Percentiles rank a stretch among this genome's conserved stretches.
These are phyloP conservation scores for Alternaria sp. DNA, from an alignment of 2,329 filamentous ascomycete species.

Conservation along the genomic window DNA sequence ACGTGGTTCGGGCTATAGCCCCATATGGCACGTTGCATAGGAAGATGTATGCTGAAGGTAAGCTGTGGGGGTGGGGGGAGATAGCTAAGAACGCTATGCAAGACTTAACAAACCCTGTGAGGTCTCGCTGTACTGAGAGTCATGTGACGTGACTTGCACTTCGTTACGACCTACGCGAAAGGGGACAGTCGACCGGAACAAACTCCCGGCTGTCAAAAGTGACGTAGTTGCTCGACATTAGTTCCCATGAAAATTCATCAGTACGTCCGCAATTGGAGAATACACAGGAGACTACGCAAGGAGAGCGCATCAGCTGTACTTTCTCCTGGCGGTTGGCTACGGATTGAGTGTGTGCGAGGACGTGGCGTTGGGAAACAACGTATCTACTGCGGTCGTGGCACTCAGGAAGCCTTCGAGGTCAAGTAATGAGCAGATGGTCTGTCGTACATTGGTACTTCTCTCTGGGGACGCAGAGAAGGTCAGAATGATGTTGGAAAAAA, in stretches of 20 bases:
- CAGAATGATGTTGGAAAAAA: not conserved
- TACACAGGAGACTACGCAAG: not conserved
- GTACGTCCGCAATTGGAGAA: not conserved
- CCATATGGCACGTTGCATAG: not conserved
- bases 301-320: not conserved
- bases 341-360: not conserved
- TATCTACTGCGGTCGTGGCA: not conserved
- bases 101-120: not conserved
- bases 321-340: not conserved
- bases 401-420: not conserved
- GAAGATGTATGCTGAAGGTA: not conserved
- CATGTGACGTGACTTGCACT: not conserved
- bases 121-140: not conserved
- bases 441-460: not conserved
- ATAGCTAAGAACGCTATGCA: not conserved
- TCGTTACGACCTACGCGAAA: conserved; percentile 21
- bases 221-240: conserved; percentile 2
- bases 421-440: not conserved
- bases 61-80: not conserved
- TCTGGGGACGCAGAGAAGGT: not conserved
- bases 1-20: not conserved
- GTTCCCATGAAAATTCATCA: not conserved
- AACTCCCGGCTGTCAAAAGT: conserved; percentile 6
- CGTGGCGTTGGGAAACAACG: not conserved
- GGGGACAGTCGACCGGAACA: conserved; percentile 3